Percentiles rank a stretch among this genome's conserved stretches.
Evolutionary conservation across 2,329 filamentous ascomycete species (phyloP).

Genomic region (Neofusicoccum umdonicola): DNA sequence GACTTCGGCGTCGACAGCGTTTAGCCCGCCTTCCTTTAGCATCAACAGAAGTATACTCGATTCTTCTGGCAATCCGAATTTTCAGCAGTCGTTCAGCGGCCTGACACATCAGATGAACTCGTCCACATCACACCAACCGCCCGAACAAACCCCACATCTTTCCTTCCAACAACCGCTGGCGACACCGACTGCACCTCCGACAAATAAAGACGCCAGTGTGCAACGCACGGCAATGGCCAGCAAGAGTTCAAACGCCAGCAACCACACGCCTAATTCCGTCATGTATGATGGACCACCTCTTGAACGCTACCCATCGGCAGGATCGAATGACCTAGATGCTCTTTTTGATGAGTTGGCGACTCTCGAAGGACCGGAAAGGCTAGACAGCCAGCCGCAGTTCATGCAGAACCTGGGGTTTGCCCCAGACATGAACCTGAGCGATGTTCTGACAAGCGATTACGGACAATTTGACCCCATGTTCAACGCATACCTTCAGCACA

Average conservation of each 20-base stretch:
- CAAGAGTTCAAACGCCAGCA: constrained; percentile 1
- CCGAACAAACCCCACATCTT: neutral
- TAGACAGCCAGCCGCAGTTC: constrained; percentile 60
- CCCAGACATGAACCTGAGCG: constrained; percentile 59
- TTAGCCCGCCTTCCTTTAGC: constrained; percentile 2
- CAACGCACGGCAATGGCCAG: neutral
- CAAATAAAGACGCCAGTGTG: neutral
- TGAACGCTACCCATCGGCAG: constrained; percentile 33
- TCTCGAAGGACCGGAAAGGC: constrained; percentile 52
- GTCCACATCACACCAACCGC: neutral
- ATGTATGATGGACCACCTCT: constrained; percentile 23
- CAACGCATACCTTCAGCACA: constrained; percentile 8
- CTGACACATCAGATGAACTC: neutral
- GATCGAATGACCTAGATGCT: constrained; percentile 47
- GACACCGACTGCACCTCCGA: constrained; percentile 7
- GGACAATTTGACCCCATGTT: constrained; percentile 23
- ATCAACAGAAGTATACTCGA: neutral
- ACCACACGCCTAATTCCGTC: constrained; percentile 20
- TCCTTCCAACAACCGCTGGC: neutral
- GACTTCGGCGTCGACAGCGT: neutral
- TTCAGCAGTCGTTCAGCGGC: neutral
- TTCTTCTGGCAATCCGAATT: neutral
- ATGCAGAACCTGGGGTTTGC: constrained; percentile 67
- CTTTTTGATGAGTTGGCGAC: constrained; percentile 60
- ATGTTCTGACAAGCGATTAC: constrained; percentile 47